Conservation (phyloP, 805 yeast genomes). For the Saturnispora zaruensis region DNA sequence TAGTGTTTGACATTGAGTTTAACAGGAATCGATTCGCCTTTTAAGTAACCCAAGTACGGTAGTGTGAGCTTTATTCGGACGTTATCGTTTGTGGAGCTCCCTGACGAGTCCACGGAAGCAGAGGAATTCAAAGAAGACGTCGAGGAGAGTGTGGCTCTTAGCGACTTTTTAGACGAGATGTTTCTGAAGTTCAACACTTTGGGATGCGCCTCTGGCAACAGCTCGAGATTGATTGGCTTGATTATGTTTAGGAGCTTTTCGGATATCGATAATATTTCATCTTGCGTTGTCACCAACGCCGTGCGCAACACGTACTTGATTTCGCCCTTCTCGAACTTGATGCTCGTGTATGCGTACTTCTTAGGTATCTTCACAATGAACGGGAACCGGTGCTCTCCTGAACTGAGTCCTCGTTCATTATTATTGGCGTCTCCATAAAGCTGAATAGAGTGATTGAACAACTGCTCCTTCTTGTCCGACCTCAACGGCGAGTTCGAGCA, state of each 20-base stretch:
- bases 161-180: constrained; percentile 24
- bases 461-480: constrained; percentile 37
- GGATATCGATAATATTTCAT: constrained; percentile 33
- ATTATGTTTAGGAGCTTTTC: constrained; percentile 53
- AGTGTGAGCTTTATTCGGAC: constrained; percentile 34
- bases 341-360: constrained; percentile 60
- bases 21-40: constrained; percentile 76
- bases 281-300: constrained; percentile 7
- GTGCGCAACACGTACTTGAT: constrained; percentile 52
- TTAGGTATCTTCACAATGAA: constrained; percentile 76
- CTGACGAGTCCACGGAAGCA: constrained; percentile 19
- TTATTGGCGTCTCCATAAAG: constrained; percentile 41
- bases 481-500: constrained; percentile 45
- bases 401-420: constrained; percentile 34
- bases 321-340: constrained; percentile 81
- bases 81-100: constrained; percentile 11
- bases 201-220: constrained; percentile 57
- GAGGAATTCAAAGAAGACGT: constrained; percentile 33
- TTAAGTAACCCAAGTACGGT: constrained; percentile 59
- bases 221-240: constrained; percentile 67
- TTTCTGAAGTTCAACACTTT: constrained; percentile 56
- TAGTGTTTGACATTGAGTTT: constrained; percentile 60
- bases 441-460: constrained; percentile 52
- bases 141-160: constrained; percentile 26
- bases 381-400: constrained; percentile 85